phyloP scores from a whole-genome alignment of 2,329 filamentous ascomycete species.

The Trichoderma cornu-damae region DNA sequence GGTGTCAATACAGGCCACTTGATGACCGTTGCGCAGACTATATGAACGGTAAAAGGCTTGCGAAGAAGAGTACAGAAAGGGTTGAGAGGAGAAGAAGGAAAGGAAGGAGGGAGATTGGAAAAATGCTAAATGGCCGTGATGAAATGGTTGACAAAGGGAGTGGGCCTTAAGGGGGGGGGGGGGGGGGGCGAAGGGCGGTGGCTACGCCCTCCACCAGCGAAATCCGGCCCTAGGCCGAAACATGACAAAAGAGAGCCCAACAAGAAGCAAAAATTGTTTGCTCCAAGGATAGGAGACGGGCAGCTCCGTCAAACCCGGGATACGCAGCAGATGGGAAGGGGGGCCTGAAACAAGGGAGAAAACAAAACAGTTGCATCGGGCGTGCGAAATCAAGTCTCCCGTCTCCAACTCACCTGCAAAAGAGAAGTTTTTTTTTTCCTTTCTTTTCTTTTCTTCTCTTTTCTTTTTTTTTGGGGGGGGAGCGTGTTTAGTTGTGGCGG shows the following conservation, averaged over 20 bases:
- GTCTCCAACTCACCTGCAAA: slow-evolving; percentile 12
- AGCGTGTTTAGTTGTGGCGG: background rate
- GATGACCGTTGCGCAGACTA: background rate
- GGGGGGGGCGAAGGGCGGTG: slow-evolving; percentile 14
- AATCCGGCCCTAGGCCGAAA: slow-evolving; percentile 16
- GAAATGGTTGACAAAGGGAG: slow-evolving; percentile 17
- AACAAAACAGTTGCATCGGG: background rate
- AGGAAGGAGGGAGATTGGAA: background rate
- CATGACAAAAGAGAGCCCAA: slow-evolving; percentile 15
- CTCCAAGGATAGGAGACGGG: background rate
- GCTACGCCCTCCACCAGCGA: slow-evolving; percentile 16
- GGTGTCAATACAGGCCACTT: background rate
- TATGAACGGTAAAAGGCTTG: background rate
- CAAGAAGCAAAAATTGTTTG: background rate
- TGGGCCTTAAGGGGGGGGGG: slow-evolving; percentile 11
- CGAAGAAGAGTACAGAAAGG: background rate
- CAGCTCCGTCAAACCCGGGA: background rate
- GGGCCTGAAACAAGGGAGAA: background rate
- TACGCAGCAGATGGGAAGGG: background rate
- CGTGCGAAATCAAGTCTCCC: background rate
- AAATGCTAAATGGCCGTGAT: slow-evolving; percentile 9
- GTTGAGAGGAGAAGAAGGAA: background rate
- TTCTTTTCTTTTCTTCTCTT: too few species aligned
- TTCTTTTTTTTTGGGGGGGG: slow-evolving; percentile 5
- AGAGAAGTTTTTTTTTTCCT: too few species aligned